Percentiles rank a stretch among this genome's conserved stretches.
Conservation (phyloP, 2,329 filamentous ascomycete species). For the Aspergillus intermedius region DNA sequence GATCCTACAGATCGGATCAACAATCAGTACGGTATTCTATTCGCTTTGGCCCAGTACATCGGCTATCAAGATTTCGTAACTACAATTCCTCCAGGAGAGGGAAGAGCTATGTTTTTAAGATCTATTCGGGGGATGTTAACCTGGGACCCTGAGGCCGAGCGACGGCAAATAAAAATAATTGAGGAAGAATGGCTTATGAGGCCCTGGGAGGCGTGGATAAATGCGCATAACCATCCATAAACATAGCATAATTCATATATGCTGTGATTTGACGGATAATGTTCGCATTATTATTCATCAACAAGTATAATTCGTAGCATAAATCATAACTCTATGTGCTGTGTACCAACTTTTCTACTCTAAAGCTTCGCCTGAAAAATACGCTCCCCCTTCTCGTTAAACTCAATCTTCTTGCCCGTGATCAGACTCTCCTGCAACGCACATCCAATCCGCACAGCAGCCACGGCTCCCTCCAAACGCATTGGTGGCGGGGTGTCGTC, state of each 20-base stretch:
- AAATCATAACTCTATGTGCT: neutral
- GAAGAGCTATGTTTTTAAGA: too few relatives aligned
- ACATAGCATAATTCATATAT: too few relatives aligned
- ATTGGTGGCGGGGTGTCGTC: slow-evolving; percentile 51
- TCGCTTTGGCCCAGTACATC: slow-evolving; percentile 24
- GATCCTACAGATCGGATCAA: slow-evolving; percentile 18
- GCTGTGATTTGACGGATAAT: too few relatives aligned
- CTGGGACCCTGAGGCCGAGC: too few relatives aligned
- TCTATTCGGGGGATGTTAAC: too few relatives aligned
- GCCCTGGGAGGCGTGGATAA: too few relatives aligned
- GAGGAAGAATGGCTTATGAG: too few relatives aligned
- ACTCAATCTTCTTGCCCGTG: slow-evolving; percentile 9
- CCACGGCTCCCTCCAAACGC: slow-evolving; percentile 50
- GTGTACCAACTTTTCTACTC: slow-evolving; percentile 1
- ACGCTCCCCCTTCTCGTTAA: slow-evolving; percentile 47
- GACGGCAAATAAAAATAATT: too few relatives aligned
- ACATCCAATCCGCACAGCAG: slow-evolving; percentile 50
- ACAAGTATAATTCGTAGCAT: neutral
- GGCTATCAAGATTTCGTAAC: slow-evolving; percentile 9
- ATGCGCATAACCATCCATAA: too few relatives aligned
- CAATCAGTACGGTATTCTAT: slow-evolving; percentile 19
- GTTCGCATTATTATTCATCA: neutral
- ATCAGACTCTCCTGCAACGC: slow-evolving; percentile 49
- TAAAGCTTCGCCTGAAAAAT: slow-evolving; percentile 38
- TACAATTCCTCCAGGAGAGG: too few relatives aligned